phyloP scores from a whole-genome alignment of 352 stramenopile species.

The Globisporangium iwayamae region DNA sequence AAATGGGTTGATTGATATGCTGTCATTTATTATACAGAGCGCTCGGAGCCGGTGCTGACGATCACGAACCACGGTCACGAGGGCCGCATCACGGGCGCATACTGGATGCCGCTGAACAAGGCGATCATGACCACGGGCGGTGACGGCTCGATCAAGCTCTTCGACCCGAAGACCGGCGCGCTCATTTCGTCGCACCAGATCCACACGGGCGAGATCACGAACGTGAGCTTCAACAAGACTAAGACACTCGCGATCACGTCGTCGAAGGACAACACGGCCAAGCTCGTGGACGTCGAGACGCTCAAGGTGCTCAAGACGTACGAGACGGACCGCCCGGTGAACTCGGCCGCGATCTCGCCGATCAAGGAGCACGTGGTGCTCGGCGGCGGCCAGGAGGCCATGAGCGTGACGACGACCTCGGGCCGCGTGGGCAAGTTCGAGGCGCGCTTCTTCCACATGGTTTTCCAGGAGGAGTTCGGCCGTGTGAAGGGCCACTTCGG shows the following conservation, averaged over 20 bases:
- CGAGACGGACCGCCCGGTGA: conserved; percentile 97
- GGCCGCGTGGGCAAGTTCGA: conserved; percentile 93
- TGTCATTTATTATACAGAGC: conserved; percentile 25
- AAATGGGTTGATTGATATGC: conserved; percentile 11
- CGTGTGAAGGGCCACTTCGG: conserved; percentile 99
- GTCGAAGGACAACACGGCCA: conserved; percentile 97
- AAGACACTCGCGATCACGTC: conserved; percentile 97
- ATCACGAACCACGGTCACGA: conserved; percentile 82
- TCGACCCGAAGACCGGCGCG: conserved; percentile 71
- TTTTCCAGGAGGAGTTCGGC: conserved; percentile 98
- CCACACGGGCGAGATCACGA: conserved; percentile 97
- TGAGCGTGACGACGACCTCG: conserved; percentile 96
- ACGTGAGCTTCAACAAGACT: conserved; percentile 93
- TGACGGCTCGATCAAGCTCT: conserved; percentile 78
- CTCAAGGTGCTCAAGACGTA: conserved; percentile 97
- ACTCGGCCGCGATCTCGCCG: conserved; percentile 97
- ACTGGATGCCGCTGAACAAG: conserved; percentile 87
- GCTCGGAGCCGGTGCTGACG: conserved; percentile 54
- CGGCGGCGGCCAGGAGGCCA: conserved; percentile 98
- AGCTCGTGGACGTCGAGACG: conserved; percentile 95
- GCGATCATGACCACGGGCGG: conserved; percentile 84
- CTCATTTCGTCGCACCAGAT: conserved; percentile 80
- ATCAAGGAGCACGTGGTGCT: conserved; percentile 96
- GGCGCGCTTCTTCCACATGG: conserved; percentile 98
- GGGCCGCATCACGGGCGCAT: conserved; percentile 72